Evolutionary conservation across 2,329 filamentous ascomycete species (phyloP).

Genomic region (Nannizziopsis barbatae): DNA sequence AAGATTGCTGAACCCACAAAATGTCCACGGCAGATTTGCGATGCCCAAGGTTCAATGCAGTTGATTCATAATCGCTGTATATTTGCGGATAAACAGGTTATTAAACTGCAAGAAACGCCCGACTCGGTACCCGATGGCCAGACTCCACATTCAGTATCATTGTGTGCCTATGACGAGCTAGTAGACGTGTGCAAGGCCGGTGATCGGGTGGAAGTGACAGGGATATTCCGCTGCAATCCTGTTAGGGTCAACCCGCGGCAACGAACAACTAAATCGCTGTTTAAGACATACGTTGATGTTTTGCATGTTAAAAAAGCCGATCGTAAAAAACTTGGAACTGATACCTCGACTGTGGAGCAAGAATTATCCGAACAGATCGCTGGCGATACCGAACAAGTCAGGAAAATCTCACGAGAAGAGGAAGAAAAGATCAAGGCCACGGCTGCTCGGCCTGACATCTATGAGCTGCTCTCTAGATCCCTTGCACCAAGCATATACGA

Average conservation of each 20-base stretch:
- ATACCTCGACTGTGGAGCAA: slow-evolving; percentile 75
- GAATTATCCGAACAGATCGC: slow-evolving; percentile 62
- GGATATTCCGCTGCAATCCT: slow-evolving; percentile 90
- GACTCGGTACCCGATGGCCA: slow-evolving; percentile 91
- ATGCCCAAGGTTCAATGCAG: slow-evolving; percentile 89
- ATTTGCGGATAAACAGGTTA: slow-evolving; percentile 96
- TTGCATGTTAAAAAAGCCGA: slow-evolving; percentile 94
- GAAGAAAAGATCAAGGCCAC: slow-evolving; percentile 78
- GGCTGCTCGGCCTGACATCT: slow-evolving; percentile 71
- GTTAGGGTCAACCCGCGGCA: slow-evolving; percentile 91
- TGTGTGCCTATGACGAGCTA: slow-evolving; percentile 92
- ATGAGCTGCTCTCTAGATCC: slow-evolving; percentile 81
- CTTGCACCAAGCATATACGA: slow-evolving; percentile 93
- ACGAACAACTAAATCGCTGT: slow-evolving; percentile 82
- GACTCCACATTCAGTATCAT: slow-evolving; percentile 90
- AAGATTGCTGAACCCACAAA: slow-evolving; percentile 90
- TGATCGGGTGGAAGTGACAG: slow-evolving; percentile 89
- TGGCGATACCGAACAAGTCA: slow-evolving; percentile 67
- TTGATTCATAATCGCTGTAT: slow-evolving; percentile 91
- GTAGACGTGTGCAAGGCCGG: slow-evolving; percentile 97
- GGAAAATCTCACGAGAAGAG: slow-evolving; percentile 74
- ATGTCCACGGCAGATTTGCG: slow-evolving; percentile 73
- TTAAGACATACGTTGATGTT: slow-evolving; percentile 96
- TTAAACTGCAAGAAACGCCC: slow-evolving; percentile 95
- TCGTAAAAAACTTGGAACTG: slow-evolving; percentile 84